Conservation (phyloP, 1,284 basidiomycete species). For the Mycena sp. region DNA sequence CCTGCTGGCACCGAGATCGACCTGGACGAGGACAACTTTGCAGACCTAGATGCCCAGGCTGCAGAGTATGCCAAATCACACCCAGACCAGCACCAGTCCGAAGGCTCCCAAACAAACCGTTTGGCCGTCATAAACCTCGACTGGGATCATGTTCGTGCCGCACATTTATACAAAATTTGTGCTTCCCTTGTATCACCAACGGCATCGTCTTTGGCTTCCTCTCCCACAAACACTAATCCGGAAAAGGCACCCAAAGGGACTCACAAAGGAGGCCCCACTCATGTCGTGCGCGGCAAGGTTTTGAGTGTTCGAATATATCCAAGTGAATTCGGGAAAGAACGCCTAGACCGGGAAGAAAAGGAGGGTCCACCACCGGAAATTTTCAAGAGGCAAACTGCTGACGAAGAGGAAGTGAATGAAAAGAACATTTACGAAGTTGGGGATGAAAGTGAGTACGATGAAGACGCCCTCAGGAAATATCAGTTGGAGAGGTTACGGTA, state of each 20-base stretch:
- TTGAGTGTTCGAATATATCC: constrained; percentile 88
- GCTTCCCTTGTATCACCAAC: constrained; percentile 84
- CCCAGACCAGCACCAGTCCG: constrained; percentile 45
- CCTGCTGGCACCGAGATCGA: constrained; percentile 73
- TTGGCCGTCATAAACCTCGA: constrained; percentile 96
- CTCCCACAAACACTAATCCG: constrained; percentile 30
- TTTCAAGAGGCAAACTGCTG: constrained; percentile 64
- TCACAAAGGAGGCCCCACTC: constrained; percentile 29
- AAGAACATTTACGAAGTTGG: constrained; percentile 75
- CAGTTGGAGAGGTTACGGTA: constrained; percentile 94
- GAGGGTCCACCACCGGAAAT: constrained; percentile 93
- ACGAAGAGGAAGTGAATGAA: constrained; percentile 70
- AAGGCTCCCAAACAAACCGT: constrained; percentile 69
- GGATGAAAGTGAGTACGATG: constrained; percentile 82
- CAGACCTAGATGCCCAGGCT: constrained; percentile 80
- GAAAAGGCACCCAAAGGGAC: constrained; percentile 18
- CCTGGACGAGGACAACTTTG: constrained; percentile 79
- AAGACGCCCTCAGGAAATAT: constrained; percentile 90
- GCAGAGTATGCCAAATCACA: constrained; percentile 65
- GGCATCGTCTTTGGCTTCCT: constrained; percentile 48
- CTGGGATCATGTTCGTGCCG: constrained; percentile 96
- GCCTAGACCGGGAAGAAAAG: constrained; percentile 88
- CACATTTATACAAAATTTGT: constrained; percentile 93
- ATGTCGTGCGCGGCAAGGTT: constrained; percentile 67
- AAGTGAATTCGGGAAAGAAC: constrained; percentile 92